Evolutionary conservation across 2,329 filamentous ascomycete genomes (phyloP).

Genomic region (Meredithiella fracta): DNA sequence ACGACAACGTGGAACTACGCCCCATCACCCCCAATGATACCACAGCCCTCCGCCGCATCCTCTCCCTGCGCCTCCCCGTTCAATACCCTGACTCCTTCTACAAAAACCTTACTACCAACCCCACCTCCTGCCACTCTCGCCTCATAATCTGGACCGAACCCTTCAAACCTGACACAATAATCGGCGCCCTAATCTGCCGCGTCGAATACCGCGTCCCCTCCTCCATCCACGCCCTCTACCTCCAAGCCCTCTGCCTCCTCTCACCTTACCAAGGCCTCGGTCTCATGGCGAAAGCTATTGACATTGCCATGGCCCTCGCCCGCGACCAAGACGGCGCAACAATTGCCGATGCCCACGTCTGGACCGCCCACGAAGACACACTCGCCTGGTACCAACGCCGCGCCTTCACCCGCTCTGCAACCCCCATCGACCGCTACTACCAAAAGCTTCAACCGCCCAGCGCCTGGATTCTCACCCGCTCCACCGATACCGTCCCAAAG

Average conservation of each 20-base stretch:
- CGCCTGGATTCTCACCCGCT: constrained; percentile 41
- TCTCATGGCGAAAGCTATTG: constrained; percentile 39
- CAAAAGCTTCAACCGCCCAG: constrained; percentile 42
- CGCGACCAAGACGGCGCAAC: constrained; percentile 24
- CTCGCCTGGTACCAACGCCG: constrained; percentile 44
- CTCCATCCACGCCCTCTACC: constrained; percentile 36
- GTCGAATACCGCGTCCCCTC: constrained; percentile 33
- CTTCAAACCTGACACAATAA: constrained; percentile 27
- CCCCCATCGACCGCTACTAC: constrained; percentile 43
- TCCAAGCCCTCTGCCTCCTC: constrained; percentile 46
- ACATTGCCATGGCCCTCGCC: constrained; percentile 31
- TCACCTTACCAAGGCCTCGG: constrained; percentile 46
- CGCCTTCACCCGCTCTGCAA: constrained; percentile 35
- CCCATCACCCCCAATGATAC: constrained; percentile 35
- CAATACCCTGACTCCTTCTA: constrained; percentile 50
- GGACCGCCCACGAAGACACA: constrained; percentile 48
- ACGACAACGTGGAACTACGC: constrained; percentile 36
- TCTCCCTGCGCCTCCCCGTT: constrained; percentile 46
- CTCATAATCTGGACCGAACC: constrained; percentile 40
- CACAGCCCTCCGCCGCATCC: constrained; percentile 44
- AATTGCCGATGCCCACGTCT: constrained; percentile 47
- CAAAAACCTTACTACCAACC: constrained; percentile 31
- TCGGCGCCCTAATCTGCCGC: constrained; percentile 48
- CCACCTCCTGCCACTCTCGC: constrained; percentile 39
- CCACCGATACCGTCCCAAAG: constrained; percentile 13